A percentile compares a stretch with the other conserved stretches of the same genome.
Evolutionary conservation across 805 yeast genomes (phyloP).

Genomic region (Jamesozyma hellenica): DNA sequence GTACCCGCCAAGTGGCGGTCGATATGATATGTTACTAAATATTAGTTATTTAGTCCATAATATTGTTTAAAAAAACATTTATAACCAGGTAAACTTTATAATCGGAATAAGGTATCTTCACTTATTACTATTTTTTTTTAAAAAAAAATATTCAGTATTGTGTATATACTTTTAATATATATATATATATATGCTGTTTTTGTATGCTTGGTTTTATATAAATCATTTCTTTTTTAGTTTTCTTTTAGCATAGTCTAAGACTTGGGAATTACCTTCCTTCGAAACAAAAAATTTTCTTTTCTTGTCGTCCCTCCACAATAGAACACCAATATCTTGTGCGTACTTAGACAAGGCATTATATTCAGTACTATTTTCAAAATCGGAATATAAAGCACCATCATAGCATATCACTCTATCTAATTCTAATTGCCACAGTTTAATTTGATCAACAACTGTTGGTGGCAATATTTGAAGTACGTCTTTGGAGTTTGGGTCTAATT

Average conservation of each 20-base stretch:
- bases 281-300: slow-evolving; percentile 76
- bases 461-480: slow-evolving; percentile 61
- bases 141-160: too few relatives aligned
- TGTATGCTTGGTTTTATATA: too few relatives aligned
- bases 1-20: too few relatives aligned
- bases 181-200: too few relatives aligned
- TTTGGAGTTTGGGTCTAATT: slow-evolving; percentile 39
- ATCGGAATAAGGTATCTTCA: too few relatives aligned
- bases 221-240: slow-evolving; percentile 13
- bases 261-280: slow-evolving; percentile 74
- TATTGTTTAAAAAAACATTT: too few relatives aligned
- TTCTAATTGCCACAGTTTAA: slow-evolving; percentile 92
- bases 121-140: too few relatives aligned
- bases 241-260: slow-evolving; percentile 83
- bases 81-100: too few relatives aligned
- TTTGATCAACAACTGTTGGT: slow-evolving; percentile 95
- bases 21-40: too few relatives aligned
- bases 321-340: slow-evolving; percentile 84
- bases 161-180: too few relatives aligned
- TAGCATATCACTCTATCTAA: slow-evolving; percentile 81
- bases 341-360: slow-evolving; percentile 62
- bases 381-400: slow-evolving; percentile 81
- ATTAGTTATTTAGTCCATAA: too few relatives aligned
- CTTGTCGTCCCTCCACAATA: slow-evolving; percentile 72
- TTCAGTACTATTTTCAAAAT: slow-evolving; percentile 69